A percentile compares a stretch with the other conserved stretches of the same genome.
phyloP scores from a whole-genome alignment of 1,139 yeast genomes.

The Citeromyces siamensis region DNA sequence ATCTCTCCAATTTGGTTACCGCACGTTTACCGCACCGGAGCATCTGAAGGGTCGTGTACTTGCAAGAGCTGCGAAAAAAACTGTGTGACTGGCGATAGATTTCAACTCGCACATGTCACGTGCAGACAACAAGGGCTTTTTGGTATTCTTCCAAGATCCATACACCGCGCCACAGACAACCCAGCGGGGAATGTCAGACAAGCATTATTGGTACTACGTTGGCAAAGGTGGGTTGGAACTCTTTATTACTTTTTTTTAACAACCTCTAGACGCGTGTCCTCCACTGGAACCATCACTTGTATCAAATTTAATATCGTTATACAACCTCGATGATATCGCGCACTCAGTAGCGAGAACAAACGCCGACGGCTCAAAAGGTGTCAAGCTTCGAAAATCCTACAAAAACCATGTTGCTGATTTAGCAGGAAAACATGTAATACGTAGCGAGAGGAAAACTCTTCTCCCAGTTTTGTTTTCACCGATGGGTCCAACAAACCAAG shows the following conservation, averaged over 20 bases:
- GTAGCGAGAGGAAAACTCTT: slow-evolving; percentile 36
- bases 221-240: slow-evolving; percentile 13
- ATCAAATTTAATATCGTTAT: slow-evolving; percentile 56
- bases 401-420: slow-evolving; percentile 83
- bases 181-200: too few species aligned
- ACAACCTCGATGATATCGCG: slow-evolving; percentile 58
- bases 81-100: too few species aligned
- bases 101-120: too few species aligned
- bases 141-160: too few species aligned
- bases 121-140: too few species aligned
- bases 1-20: slow-evolving; percentile 1
- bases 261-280: slow-evolving; percentile 23
- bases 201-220: slow-evolving; percentile 29
- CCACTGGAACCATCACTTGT: slow-evolving; percentile 56
- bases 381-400: slow-evolving; percentile 84
- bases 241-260: slow-evolving; percentile 5
- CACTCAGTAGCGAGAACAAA: slow-evolving; percentile 78
- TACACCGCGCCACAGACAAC: too few species aligned
- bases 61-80: too few species aligned
- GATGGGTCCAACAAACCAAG: slow-evolving; percentile 12
- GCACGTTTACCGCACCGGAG: too few species aligned
- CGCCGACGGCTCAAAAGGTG: slow-evolving; percentile 82
- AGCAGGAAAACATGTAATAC: slow-evolving; percentile 68
- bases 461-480: slow-evolving; percentile 43
- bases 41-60: too few species aligned